Conservation (phyloP, 176 grass and related monocot species). For the Pontederia crassipes region DNA sequence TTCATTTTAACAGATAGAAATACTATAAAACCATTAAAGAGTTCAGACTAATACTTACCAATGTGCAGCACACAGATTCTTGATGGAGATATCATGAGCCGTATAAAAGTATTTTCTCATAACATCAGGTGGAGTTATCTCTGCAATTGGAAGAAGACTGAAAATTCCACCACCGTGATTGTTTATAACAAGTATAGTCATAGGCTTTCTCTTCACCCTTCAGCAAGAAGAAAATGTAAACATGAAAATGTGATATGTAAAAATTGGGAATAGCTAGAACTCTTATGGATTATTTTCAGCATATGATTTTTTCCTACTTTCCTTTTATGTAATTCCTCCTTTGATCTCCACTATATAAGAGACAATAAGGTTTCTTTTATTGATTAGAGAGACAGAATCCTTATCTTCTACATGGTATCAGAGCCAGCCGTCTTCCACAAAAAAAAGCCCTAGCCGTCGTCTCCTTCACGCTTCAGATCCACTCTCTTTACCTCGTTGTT, state of each 20-base stretch:
- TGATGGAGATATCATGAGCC: conserved; percentile 69
- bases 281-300: no score
- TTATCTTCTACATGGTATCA: no score
- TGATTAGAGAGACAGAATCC: no score
- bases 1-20: background rate
- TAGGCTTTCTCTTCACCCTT: conserved; percentile 60
- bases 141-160: conserved; percentile 80
- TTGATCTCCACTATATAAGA: no score
- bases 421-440: no score
- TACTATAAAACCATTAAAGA: background rate
- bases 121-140: conserved; percentile 43
- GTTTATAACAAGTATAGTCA: conserved; percentile 78
- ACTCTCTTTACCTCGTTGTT: no score
- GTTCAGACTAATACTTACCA: conserved; percentile 30
- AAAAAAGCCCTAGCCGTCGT: no score
- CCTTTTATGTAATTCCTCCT: no score
- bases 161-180: conserved; percentile 99
- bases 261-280: background rate
- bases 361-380: no score
- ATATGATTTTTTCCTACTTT: no score
- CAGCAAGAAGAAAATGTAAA: conserved; percentile 23
- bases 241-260: background rate
- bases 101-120: conserved; percentile 87
- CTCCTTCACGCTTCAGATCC: no score
- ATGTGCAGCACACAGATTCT: conserved; percentile 80